Conservation (phyloP, 345 rosid species). For the Ceriops tagal region DNA sequence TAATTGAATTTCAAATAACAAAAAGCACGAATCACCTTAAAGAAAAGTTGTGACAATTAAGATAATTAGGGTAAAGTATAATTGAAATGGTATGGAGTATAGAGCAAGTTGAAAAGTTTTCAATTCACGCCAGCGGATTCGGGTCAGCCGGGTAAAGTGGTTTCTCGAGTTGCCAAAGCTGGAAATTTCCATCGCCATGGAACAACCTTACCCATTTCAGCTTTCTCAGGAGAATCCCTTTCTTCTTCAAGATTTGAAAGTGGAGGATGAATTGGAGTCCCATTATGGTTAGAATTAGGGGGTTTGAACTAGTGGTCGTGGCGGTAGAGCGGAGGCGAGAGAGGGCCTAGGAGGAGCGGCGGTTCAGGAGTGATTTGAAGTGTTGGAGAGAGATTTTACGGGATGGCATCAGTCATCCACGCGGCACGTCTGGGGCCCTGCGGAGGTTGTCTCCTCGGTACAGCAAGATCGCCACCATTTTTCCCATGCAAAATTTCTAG, state of each 20-base stretch:
- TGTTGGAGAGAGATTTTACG: conserved; percentile 38
- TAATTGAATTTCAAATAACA: too few species aligned
- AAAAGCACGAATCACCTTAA: too few species aligned
- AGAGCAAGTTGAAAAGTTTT: not conserved
- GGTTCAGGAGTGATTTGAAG: conserved; percentile 58
- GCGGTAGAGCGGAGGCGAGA: conserved; percentile 40
- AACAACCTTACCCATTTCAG: conserved; percentile 6
- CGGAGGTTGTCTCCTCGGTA: conserved; percentile 93
- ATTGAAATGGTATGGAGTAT: too few species aligned
- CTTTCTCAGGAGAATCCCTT: not conserved
- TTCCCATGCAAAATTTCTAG: not conserved
- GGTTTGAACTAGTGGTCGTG: conserved; percentile 14
- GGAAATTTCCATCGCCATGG: conserved; percentile 9
- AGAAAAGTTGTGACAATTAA: too few species aligned
- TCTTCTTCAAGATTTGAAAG: too few species aligned
- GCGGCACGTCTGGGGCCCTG: conserved; percentile 65
- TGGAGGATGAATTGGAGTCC: not conserved
- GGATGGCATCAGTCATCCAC: conserved; percentile 22
- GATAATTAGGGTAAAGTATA: too few species aligned
- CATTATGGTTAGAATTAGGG: conserved; percentile 11
- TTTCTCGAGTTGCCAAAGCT: not conserved
- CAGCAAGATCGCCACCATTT: conserved; percentile 79
- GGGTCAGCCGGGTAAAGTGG: conserved; percentile 5
- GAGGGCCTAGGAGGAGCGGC: conserved; percentile 58
- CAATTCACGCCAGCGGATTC: conserved; percentile 3